Evolutionary conservation across 495 filamentous ascomycete species (phyloP).

Genomic region (Penicillium verhagenii): DNA sequence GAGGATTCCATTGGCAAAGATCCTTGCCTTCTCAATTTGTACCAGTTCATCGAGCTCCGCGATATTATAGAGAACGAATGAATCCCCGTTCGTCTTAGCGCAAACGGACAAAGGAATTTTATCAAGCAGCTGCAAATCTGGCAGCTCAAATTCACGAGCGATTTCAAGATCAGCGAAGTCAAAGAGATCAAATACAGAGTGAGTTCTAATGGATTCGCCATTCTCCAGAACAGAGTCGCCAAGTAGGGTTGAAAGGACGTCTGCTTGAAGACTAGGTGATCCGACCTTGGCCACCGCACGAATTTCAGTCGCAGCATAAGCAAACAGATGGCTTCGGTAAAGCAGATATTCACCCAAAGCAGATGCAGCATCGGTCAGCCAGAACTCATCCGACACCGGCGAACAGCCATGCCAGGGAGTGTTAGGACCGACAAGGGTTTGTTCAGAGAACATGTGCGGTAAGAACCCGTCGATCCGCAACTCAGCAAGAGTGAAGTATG

Average conservation of each 20-base stretch:
- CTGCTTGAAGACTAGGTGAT: constrained; percentile 70
- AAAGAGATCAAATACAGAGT: constrained; percentile 86
- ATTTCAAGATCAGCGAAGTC: constrained; percentile 81
- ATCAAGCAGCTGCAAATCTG: constrained; percentile 54
- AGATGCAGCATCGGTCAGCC: constrained; percentile 57
- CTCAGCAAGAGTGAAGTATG: constrained; percentile 68
- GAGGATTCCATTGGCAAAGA: constrained; percentile 47
- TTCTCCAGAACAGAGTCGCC: constrained; percentile 67
- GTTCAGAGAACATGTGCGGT: constrained; percentile 62
- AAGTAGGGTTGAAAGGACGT: constrained; percentile 75
- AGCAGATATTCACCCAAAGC: constrained; percentile 72
- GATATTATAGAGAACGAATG: constrained; percentile 54
- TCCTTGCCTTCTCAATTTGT: constrained; percentile 50
- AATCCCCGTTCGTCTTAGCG: constrained; percentile 49
- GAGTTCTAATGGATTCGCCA: constrained; percentile 59
- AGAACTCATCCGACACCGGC: constrained; percentile 57
- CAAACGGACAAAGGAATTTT: constrained; percentile 64
- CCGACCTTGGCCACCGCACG: constrained; percentile 68
- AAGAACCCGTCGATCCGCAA: constrained; percentile 74
- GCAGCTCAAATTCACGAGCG: constrained; percentile 42
- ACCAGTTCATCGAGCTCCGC: constrained; percentile 61
- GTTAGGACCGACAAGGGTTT: constrained; percentile 60
- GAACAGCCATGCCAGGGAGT: constrained; percentile 68
- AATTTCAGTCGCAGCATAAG: constrained; percentile 82
- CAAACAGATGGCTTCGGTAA: constrained; percentile 69